Base-by-base conservation (phyloP, 2,329 filamentous ascomycete species). In the Onygenales sp. region DNA sequence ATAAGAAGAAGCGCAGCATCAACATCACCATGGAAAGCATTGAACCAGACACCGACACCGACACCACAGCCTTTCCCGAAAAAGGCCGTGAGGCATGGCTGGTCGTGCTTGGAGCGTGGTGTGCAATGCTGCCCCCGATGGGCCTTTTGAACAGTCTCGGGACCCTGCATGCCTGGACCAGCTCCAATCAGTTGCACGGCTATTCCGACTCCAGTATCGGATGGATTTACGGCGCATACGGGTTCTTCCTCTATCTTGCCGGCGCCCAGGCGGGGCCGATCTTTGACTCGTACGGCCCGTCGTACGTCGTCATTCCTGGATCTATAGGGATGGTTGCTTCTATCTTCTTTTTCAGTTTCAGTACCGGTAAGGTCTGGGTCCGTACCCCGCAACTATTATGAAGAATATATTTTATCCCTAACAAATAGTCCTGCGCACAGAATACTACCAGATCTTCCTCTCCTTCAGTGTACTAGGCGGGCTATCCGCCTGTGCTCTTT, bases 21-120 rank as follows among this genome's bases (percentile, higher is more conserved):
- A 27, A 27, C 21, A 27, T 27, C 21, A 2, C 21, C 21, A 27
- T 27, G 21, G 21, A 27, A 27, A 27, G 21, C 21, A 27, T 27
- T 27, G 21, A 27, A 27, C 21, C 21, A 27, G 21, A 27, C 21
- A 1, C 21, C 21, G 21, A 27, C 3, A 27, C 21, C 21, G 21
- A 27, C 21, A 27, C 21, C 21, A 27, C 21, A 27, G 21, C 21
- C 21, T 27, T 27, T 3, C 72, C 73, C 0, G 74, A 76, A 55
- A 72, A 73, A 13, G 72, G 72, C 0, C 54, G 64, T 2, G 55
- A 60, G 42, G 72, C 73, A 36, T 75, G 73, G 71, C 64, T 70
- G 0, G 71, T 74, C 1, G 73, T 74, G 0, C 55, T 69, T 2
- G 74, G 72, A 5, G 66, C 71, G 13, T 73, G 67, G 61, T 71